Evolutionary conservation across 2,329 filamentous ascomycete genomes (phyloP).

Genomic region (Lecanosticta acicola): DNA sequence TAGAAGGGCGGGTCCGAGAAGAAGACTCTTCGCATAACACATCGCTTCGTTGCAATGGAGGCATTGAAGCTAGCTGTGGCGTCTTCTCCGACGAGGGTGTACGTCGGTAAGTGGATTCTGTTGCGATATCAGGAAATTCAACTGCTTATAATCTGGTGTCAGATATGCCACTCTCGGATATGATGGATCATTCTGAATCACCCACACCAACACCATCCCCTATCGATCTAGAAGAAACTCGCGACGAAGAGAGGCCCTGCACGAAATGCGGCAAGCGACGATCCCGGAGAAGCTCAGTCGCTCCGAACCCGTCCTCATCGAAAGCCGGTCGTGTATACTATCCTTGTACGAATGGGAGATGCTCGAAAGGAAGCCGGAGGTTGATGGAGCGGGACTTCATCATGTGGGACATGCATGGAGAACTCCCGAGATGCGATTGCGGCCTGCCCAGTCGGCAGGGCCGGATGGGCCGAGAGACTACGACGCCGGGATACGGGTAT

Average conservation of each 20-base stretch:
- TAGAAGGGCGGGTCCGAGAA: not conserved
- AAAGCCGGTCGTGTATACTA: slow-evolving; percentile 13
- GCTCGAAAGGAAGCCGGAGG: slow-evolving; percentile 10
- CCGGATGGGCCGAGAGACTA: slow-evolving; percentile 1
- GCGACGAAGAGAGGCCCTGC: slow-evolving; percentile 16
- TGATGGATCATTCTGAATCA: slow-evolving; percentile 8
- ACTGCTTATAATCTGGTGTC: not conserved
- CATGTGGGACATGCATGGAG: slow-evolving; percentile 15
- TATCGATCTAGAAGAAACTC: slow-evolving; percentile 1
- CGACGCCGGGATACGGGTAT: slow-evolving; percentile 16
- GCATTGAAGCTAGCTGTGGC: slow-evolving; percentile 2
- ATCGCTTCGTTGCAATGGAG: slow-evolving; percentile 1
- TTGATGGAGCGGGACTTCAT: slow-evolving; percentile 13
- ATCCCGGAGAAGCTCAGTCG: slow-evolving; percentile 11
- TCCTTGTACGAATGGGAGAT: slow-evolving; percentile 15
- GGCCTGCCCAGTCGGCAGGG: slow-evolving; percentile 14
- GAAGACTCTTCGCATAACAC: too few species aligned
- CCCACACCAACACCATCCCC: not conserved
- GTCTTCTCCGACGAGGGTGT: not conserved
- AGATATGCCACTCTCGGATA: slow-evolving; percentile 16
- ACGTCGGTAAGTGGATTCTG: slow-evolving; percentile 5
- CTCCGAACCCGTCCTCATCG: slow-evolving; percentile 8
- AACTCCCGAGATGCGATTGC: slow-evolving; percentile 18
- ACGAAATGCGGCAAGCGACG: slow-evolving; percentile 13
- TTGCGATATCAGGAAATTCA: not conserved